These are phyloP conservation scores for Trichothecium roseum DNA, from an alignment of 2,329 filamentous ascomycete genomes.

Conservation along the genomic window DNA sequence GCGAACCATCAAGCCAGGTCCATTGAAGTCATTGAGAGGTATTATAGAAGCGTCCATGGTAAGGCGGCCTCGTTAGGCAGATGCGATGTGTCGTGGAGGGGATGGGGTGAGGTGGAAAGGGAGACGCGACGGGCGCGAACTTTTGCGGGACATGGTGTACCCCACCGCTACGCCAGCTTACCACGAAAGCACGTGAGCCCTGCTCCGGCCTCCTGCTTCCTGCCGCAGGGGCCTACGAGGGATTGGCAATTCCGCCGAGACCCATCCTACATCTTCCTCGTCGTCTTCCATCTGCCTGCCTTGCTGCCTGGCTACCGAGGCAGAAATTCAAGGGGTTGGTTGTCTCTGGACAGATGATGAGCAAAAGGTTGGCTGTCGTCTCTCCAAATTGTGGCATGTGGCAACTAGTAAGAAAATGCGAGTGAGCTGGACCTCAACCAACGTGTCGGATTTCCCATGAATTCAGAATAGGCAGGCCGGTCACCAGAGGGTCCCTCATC, in stretches of 20 bases:
- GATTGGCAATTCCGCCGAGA: not conserved
- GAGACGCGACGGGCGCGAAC: constrained; percentile 33
- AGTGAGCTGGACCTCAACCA: no score
- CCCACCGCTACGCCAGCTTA: constrained; percentile 23
- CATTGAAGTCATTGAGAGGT: constrained; percentile 6
- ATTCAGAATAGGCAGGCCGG: no score
- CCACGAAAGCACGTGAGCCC: constrained; percentile 34
- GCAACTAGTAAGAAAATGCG: no score
- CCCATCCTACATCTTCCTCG: not conserved
- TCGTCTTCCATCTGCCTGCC: not conserved
- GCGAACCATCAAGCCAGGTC: constrained; percentile 8
- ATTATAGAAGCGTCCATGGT: constrained; percentile 16
- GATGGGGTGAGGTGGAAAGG: constrained; percentile 26
- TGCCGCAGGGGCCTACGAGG: not conserved
- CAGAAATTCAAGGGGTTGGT: not conserved
- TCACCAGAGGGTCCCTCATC: no score
- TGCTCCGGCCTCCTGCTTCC: not conserved
- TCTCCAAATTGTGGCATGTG: no score
- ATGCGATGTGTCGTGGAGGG: constrained; percentile 17
- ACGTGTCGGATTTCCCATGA: no score
- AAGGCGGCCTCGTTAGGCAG: constrained; percentile 6
- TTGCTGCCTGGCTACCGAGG: constrained; percentile 3
- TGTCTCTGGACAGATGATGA: no score
- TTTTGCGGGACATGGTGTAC: constrained; percentile 22
- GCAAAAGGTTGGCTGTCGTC: no score